These are phyloP conservation scores for Trichophyton simii DNA, from an alignment of 2,329 filamentous ascomycete species.

Conservation along the genomic window DNA sequence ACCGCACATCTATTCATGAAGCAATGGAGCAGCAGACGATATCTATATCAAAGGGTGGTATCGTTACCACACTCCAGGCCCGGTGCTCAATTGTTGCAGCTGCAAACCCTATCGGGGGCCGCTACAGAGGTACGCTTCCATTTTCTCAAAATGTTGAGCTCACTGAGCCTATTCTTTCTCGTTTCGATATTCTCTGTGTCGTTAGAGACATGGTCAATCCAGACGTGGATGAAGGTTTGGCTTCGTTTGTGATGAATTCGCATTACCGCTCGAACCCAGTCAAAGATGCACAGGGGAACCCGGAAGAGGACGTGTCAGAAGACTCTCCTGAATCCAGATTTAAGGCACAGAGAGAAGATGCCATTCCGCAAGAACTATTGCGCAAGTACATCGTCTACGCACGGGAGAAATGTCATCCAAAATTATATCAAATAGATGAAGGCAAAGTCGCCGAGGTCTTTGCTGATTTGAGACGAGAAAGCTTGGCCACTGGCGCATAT, in stretches of 20 bases:
- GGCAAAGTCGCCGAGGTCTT: constrained; percentile 93
- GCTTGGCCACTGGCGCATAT: constrained; percentile 85
- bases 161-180: constrained; percentile 91
- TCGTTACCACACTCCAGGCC: constrained; percentile 91
- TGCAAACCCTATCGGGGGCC: constrained; percentile 88
- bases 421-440: constrained; percentile 93
- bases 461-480: constrained; percentile 90
- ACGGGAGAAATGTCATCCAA: constrained; percentile 74
- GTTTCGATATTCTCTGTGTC: constrained; percentile 95
- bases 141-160: constrained; percentile 95
- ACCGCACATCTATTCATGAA: constrained; percentile 95
- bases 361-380: constrained; percentile 80
- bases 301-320: constrained; percentile 39
- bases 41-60: constrained; percentile 96
- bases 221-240: constrained; percentile 78
- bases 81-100: constrained; percentile 93
- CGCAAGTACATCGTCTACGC: constrained; percentile 97
- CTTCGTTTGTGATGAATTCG: constrained; percentile 86
- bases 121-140: constrained; percentile 91
- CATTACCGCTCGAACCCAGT: constrained; percentile 79
- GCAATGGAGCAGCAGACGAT: constrained; percentile 99
- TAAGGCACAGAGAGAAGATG: constrained; percentile 41
- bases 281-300: constrained; percentile 36
- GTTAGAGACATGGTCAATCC: constrained; percentile 93
- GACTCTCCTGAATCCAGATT: constrained; percentile 22